These are phyloP conservation scores for Aspergillus coremiiformis DNA, from an alignment of 495 filamentous ascomycete genomes.

Conservation along the genomic window DNA sequence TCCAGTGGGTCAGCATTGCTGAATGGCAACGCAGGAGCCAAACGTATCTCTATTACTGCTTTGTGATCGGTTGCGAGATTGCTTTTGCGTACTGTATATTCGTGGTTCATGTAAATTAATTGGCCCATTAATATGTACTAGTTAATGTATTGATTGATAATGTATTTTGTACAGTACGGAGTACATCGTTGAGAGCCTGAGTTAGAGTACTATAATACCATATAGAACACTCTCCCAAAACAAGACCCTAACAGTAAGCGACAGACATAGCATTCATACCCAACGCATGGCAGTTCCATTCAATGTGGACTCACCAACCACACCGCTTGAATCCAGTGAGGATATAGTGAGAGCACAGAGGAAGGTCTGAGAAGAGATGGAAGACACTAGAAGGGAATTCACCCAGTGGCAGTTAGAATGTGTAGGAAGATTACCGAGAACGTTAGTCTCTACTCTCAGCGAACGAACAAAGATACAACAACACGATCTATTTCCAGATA, in stretches of 20 bases:
- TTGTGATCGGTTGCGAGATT: too few species aligned
- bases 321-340: conserved; percentile 33
- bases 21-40: conserved; percentile 24
- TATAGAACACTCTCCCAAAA: too few species aligned
- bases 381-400: conserved; percentile 41
- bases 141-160: not conserved
- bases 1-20: conserved; percentile 29
- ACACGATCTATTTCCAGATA: not conserved
- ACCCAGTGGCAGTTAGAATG: conserved; percentile 32
- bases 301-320: too few species aligned
- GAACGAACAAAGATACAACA: not conserved
- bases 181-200: too few species aligned
- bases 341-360: conserved; percentile 37
- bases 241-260: too few species aligned
- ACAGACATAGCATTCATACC: too few species aligned
- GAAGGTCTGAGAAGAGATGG: conserved; percentile 47
- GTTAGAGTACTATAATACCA: too few species aligned
- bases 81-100: conserved; percentile 3
- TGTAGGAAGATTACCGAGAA: too few species aligned
- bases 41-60: conserved; percentile 19
- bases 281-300: too few species aligned
- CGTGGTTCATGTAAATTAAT: not conserved
- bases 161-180: too few species aligned
- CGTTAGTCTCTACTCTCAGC: too few species aligned
- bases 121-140: not conserved